These are phyloP conservation scores for Arthrinium phaeospermum DNA, from an alignment of 2,329 filamentous ascomycete species.

Conservation along the genomic window DNA sequence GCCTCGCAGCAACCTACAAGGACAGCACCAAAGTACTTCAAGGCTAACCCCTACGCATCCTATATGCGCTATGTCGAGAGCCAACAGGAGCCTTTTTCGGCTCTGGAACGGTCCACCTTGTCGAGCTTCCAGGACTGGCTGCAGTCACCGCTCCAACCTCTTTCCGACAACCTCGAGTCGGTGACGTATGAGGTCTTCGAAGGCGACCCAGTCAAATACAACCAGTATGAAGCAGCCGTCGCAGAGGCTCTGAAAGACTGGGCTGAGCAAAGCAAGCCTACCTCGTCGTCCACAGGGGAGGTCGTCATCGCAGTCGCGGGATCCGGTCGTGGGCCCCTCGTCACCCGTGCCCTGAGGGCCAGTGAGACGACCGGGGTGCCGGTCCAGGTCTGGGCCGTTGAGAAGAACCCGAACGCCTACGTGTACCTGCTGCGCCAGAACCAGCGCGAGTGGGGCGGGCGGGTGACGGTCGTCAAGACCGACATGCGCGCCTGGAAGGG, in stretches of 20 bases:
- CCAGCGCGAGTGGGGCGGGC: slow-evolving; percentile 76
- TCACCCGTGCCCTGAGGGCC: slow-evolving; percentile 84
- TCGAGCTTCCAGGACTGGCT: slow-evolving; percentile 86
- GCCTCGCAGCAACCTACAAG: slow-evolving; percentile 52
- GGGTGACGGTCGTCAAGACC: slow-evolving; percentile 88
- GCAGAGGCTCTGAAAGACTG: slow-evolving; percentile 82
- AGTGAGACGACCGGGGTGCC: slow-evolving; percentile 76
- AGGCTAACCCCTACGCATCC: slow-evolving; percentile 61
- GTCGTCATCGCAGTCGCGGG: slow-evolving; percentile 92
- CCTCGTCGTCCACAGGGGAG: slow-evolving; percentile 70
- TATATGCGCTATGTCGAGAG: slow-evolving; percentile 87
- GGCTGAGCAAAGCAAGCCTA: slow-evolving; percentile 73
- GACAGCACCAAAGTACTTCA: slow-evolving; percentile 49
- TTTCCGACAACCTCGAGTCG: slow-evolving; percentile 95
- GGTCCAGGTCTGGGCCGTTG: slow-evolving; percentile 88
- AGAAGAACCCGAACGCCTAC: slow-evolving; percentile 98
- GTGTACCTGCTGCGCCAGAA: slow-evolving; percentile 91
- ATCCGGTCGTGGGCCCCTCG: slow-evolving; percentile 88
- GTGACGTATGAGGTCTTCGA: slow-evolving; percentile 99
- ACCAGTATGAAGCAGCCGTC: slow-evolving; percentile 90
- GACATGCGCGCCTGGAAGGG: slow-evolving; percentile 98
- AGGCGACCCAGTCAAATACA: slow-evolving; percentile 96
- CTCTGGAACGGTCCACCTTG: slow-evolving; percentile 57
- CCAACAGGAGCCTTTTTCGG: slow-evolving; percentile 70
- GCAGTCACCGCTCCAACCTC: slow-evolving; percentile 90